Conservation (phyloP, 1,139 yeast genomes). For the Torulaspora pretoriensis region DNA sequence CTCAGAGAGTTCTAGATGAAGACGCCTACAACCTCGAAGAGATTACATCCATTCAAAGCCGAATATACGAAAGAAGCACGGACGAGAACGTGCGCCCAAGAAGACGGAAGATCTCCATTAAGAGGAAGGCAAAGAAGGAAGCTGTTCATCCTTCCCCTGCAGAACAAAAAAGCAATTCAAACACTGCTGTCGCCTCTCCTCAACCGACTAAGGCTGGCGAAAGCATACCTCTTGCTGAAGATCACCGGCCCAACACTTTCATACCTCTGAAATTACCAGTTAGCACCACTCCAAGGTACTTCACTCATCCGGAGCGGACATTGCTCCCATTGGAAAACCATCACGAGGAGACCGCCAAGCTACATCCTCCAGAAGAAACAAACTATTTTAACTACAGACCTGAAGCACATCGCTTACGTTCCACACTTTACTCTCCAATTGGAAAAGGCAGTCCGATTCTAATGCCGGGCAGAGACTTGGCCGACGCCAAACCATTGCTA, state of each 20-base stretch:
- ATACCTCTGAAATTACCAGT: constrained; percentile 10
- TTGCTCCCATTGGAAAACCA: constrained; percentile 3
- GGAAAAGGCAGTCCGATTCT: constrained; percentile 14
- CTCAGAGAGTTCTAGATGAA: constrained; percentile 25
- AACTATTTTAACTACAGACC: constrained; percentile 16
- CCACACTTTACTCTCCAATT: constrained; percentile 24
- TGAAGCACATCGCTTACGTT: constrained; percentile 22
- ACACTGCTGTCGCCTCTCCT: constrained; percentile 9
- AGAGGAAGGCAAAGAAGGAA: constrained; percentile 12
- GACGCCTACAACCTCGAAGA: constrained; percentile 26
- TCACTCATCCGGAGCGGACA: constrained; percentile 7
- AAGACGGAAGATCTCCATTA: constrained; percentile 30
- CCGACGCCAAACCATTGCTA: constrained; percentile 16
- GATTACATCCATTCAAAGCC: constrained; percentile 32
- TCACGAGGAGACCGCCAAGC: constrained; percentile 4
- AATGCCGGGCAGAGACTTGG: constrained; percentile 15
- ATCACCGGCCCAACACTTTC: not conserved
- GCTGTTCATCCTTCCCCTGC: not conserved
- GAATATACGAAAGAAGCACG: constrained; percentile 31
- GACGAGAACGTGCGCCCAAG: constrained; percentile 28
- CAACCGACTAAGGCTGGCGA: constrained; percentile 3
- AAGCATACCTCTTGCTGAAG: not conserved
- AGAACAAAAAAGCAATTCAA: constrained; percentile 3
- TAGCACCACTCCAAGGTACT: constrained; percentile 8
- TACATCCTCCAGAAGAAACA: constrained; percentile 16